These are phyloP conservation scores for Penicillium flavigenum DNA, from an alignment of 495 filamentous ascomycete species.

Conservation along the genomic window DNA sequence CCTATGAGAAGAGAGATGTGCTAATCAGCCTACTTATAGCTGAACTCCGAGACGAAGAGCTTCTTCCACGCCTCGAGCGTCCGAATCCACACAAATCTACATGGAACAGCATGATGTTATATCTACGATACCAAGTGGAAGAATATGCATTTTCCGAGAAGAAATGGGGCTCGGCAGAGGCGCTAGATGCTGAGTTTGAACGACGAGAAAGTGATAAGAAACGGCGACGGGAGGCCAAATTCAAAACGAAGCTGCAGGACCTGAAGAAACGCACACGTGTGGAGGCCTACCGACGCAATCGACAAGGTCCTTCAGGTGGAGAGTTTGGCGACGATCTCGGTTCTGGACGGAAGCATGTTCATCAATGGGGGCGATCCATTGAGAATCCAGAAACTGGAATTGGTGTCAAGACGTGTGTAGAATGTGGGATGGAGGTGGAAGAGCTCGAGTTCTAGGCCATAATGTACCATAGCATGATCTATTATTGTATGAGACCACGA, in stretches of 20 bases:
- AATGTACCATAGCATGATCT: constrained; percentile 9
- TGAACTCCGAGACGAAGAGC: constrained; percentile 78
- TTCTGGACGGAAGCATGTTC: constrained; percentile 71
- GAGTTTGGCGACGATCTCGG: constrained; percentile 77
- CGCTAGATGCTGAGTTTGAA: constrained; percentile 87
- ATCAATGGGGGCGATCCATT: constrained; percentile 84
- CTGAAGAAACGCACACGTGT: constrained; percentile 91
- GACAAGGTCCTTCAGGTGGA: constrained; percentile 51
- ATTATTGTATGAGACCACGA: constrained; percentile 15
- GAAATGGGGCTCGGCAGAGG: constrained; percentile 84
- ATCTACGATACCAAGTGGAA: constrained; percentile 89
- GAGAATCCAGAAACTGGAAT: constrained; percentile 76
- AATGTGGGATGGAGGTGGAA: constrained; percentile 96
- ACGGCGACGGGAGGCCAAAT: constrained; percentile 84
- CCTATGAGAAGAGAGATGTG: background rate
- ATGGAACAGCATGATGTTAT: constrained; percentile 99
- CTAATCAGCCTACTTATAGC: constrained; percentile 44
- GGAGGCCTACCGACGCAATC: constrained; percentile 77
- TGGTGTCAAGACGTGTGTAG: constrained; percentile 78
- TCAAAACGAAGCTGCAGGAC: constrained; percentile 81
- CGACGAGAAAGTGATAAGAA: constrained; percentile 79
- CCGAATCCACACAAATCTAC: constrained; percentile 95
- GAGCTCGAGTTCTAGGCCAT: constrained; percentile 75
- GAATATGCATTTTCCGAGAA: constrained; percentile 79
- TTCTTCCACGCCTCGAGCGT: constrained; percentile 81